Evolutionary conservation across 2,329 filamentous ascomycete genomes (phyloP).

Genomic region (Trichoderma guizhouense): DNA sequence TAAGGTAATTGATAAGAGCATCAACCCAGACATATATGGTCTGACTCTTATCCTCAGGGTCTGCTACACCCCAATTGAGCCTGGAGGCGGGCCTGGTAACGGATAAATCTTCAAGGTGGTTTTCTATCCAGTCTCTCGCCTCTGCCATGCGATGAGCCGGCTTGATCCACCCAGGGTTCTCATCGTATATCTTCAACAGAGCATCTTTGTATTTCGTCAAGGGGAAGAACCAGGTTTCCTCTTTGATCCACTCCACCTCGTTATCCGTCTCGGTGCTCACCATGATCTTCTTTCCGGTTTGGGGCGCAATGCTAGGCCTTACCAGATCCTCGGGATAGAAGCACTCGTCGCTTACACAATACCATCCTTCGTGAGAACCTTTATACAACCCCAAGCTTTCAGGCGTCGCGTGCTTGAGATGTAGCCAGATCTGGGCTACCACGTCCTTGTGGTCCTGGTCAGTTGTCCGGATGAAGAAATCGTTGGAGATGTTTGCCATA

Average conservation of each 20-base stretch:
- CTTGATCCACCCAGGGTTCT: conserved; percentile 74
- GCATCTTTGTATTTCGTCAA: conserved; percentile 77
- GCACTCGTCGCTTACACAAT: conserved; percentile 92
- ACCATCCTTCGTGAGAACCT: conserved; percentile 89
- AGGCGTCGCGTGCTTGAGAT: conserved; percentile 53
- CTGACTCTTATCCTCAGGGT: conserved; percentile 78
- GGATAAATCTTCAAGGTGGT: conserved; percentile 81
- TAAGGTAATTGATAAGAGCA: conserved; percentile 90
- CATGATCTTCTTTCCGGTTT: conserved; percentile 79
- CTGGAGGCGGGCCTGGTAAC: conserved; percentile 78
- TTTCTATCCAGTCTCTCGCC: conserved; percentile 71
- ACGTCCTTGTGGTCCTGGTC: conserved; percentile 76
- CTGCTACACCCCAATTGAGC: conserved; percentile 82
- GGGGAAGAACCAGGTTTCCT: conserved; percentile 92
- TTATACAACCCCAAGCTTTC: conserved; percentile 78
- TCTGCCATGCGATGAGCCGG: conserved; percentile 72
- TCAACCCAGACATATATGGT: conserved; percentile 99
- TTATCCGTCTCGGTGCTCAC: conserved; percentile 83
- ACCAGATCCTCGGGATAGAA: conserved; percentile 82
- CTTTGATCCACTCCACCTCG: conserved; percentile 90
- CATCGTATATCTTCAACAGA: conserved; percentile 73
- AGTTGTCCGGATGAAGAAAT: conserved; percentile 91
- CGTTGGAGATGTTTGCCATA: conserved; percentile 66
- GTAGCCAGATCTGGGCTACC: conserved; percentile 85
- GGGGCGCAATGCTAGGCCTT: conserved; percentile 69